A percentile compares a stretch with the other conserved stretches of the same genome.
Conservation (phyloP, 495 filamentous ascomycete genomes). For the Xylaria nigripes region DNA sequence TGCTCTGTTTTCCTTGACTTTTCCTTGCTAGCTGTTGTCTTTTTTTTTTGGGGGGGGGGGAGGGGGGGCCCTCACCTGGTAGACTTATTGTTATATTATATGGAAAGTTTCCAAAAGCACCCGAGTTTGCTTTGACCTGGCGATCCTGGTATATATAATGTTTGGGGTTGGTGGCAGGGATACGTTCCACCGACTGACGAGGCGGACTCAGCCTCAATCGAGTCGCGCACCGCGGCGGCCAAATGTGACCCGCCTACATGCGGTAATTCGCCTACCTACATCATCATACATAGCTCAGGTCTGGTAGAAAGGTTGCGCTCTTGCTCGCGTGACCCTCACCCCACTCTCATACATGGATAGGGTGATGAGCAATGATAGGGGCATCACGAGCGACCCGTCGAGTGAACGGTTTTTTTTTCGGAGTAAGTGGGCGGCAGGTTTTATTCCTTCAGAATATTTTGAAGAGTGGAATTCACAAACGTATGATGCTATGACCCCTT, state of each 20-base stretch:
- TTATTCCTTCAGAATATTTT: too few species aligned
- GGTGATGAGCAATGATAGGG: too few species aligned
- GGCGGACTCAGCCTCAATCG: constrained; percentile 10
- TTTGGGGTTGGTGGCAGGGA: constrained; percentile 6
- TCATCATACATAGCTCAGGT: constrained; percentile 9
- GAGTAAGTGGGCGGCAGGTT: too few species aligned
- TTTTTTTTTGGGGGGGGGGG: not conserved
- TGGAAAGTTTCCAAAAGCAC: too few species aligned
- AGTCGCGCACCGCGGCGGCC: constrained; percentile 1
- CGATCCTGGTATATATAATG: not conserved
- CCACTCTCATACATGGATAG: too few species aligned
- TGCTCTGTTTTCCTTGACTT: not conserved
- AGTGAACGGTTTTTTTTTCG: too few species aligned
- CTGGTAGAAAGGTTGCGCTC: constrained; percentile 5
- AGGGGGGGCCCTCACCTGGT: too few species aligned
- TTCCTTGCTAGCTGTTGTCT: not conserved
- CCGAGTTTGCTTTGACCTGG: too few species aligned
- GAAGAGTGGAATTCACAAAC: too few species aligned
- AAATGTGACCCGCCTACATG: not conserved
- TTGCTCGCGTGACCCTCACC: too few species aligned
- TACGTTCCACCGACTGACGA: constrained; percentile 4
- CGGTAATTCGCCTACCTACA: not conserved
- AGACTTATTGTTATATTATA: not conserved
- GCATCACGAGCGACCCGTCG: too few species aligned
- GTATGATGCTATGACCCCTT: too few species aligned